A percentile compares a stretch with the other conserved stretches of the same genome.
Evolutionary conservation across 129 eudicot species (phyloP).

Genomic region (Flaveria ramosissima): DNA sequence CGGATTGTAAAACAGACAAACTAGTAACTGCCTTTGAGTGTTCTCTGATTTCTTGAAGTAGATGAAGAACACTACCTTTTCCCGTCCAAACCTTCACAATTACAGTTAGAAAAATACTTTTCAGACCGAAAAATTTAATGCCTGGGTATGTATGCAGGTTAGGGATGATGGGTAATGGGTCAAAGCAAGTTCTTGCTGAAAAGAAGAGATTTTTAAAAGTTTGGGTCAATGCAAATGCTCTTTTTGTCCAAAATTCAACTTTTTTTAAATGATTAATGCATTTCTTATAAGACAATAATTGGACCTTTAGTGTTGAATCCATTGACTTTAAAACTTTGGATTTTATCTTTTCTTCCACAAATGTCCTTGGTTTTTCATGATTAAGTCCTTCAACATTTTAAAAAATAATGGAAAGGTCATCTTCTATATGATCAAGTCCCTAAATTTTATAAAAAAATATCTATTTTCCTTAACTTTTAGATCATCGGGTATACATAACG

Average conservation of each 20-base stretch:
- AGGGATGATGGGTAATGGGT: neutral
- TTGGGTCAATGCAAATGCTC: neutral
- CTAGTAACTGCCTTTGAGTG: slow-evolving; percentile 72
- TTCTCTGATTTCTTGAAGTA: slow-evolving; percentile 60
- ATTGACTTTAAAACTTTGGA: neutral
- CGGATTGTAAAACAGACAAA: slow-evolving; percentile 56
- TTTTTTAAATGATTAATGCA: neutral
- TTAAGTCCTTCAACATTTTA: neutral
- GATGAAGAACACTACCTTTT: slow-evolving; percentile 47
- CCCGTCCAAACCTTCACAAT: slow-evolving; percentile 58
- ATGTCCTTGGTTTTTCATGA: neutral
- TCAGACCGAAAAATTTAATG: slow-evolving; percentile 10
- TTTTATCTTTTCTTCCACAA: neutral
- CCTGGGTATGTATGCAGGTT: neutral
- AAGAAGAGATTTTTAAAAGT: neutral
- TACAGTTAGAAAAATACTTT: neutral
- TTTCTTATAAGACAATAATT: neutral
- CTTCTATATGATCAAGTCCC: neutral
- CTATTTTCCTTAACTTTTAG: neutral
- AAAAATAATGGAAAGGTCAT: neutral
- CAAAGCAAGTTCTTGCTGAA: neutral
- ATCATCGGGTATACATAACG: neutral
- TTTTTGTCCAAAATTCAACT: neutral
- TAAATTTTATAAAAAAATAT: neutral
- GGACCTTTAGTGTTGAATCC: neutral